Base-by-base conservation (phyloP, 371 early-diverging fungal genomes). In the Cokeromyces recurvatus region DNA sequence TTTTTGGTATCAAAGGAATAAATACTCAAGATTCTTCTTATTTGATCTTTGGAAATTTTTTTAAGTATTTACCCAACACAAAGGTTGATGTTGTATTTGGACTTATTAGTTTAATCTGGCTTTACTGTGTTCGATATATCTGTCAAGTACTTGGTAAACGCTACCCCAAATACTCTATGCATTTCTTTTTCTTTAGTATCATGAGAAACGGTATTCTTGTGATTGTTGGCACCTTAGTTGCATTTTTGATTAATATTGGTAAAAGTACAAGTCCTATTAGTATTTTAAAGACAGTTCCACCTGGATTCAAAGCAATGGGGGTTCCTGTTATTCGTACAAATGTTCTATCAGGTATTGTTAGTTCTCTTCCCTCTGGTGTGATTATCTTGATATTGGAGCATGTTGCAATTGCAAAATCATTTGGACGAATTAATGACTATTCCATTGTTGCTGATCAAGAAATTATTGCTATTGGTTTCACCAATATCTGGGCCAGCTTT, bases 301-400 rank as follows among this genome's bases (percentile, higher is more conserved):
- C 71, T 16, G 91, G 91, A 24, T 80, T 89, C 47, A 67, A 72
- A 35, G 74, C 67, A 11, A 77, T 81, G 62, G 54, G 44, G 4
- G 71, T 78, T 2, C 86, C 86, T 2, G 38, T 38, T 0, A 32
- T 86, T 34, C 48, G 57, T 37, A 38, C 62, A 8, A 34, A 55
- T 24, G 55, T 78, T 7, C 43, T 82, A 21, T 52, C 58, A 12
- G 63, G 52, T 4, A 63, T 85, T 24, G 71, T 70, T 3, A 64
- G 70, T 11, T 69, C 82, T 10, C 52, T 87, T 7, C 69, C 81
- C 1, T 84, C 85, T 8, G 79, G 81, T 16, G 77, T 84, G 10
- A 64, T 91, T 34, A 82, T 91, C 21, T 64, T 83, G 34, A 77
- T 91, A 48, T 62, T 93, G 21, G 94, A 92, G 59, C 91, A 91